Base-by-base conservation (phyloP, 2,329 filamentous ascomycete species). In the Ophiocordyceps camponoti-leonardi region DNA sequence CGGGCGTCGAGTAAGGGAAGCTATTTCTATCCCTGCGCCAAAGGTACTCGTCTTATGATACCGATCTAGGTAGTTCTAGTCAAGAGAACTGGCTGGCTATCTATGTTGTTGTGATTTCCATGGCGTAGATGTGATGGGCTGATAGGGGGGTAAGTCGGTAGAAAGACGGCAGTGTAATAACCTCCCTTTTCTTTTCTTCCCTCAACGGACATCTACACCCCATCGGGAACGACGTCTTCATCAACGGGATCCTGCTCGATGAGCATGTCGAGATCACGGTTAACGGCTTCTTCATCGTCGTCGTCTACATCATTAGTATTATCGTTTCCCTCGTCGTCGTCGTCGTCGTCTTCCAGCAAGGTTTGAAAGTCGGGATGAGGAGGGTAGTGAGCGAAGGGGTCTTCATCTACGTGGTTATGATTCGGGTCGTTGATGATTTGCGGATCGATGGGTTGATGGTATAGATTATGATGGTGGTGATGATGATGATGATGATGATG, bases 381-480 rank as follows among this genome's bases (percentile, higher is more conserved):
- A 46, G 63, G 57, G 51, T 64, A 61, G 43, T 65, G 58, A 44
- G 64, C 62, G 48, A 70, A 71, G 20, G 60, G 52, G 42, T 54
- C 55, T 47, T 66, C 59, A 11, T 55, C 54, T 40, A 48, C 45
- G 47, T 59, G 56, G 43, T 58, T 55, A 10, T 55, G 57, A 35
- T 58, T 55, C 22, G 61, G 53, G 44, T 69, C 67, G 42, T 63
- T 68, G 52, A 76, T 75, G 45, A 77, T 75, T 51, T 73, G 72
- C n/a, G 73, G 73, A 53, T 77, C 73, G 56, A 77, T 76, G 23
- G 72, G 73, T 45, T 75, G 70, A 54, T 71, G 72, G 26, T 67
- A 59, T 28, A 61, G 60, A 31, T 31, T 12, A 13, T 31, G 30
- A 13, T 31, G 30, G 13, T 31, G 30, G n/a, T n/a, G n/a, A n/a